phyloP scores from a whole-genome alignment of 345 rosid species.

The Lepidium africanum region DNA sequence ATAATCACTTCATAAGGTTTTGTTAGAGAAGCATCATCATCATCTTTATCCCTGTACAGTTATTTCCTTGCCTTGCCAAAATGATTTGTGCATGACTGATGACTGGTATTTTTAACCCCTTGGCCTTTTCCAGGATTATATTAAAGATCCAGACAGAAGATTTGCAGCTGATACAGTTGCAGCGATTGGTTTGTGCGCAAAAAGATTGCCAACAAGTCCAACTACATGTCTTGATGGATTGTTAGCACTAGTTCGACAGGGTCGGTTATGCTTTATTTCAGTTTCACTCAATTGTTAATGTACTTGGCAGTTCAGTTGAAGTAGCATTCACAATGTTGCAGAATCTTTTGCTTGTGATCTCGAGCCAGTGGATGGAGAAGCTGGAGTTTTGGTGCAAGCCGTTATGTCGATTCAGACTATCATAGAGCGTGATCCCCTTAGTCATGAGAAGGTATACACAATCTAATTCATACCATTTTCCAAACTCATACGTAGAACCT shows the following conservation, averaged over 20 bases:
- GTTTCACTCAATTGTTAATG: not conserved
- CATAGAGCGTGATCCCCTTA: slow-evolving; percentile 59
- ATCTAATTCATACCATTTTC: not conserved
- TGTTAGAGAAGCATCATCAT: not conserved
- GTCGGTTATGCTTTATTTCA: slow-evolving; percentile 36
- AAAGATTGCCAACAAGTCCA: slow-evolving; percentile 59
- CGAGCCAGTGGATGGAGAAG: slow-evolving; percentile 48
- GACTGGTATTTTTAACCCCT: not conserved
- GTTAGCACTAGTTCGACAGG: slow-evolving; percentile 53
- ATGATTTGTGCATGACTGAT: not conserved
- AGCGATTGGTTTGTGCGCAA: slow-evolving; percentile 82
- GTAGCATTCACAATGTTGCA: slow-evolving; percentile 34
- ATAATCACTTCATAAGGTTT: not conserved
- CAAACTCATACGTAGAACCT: not conserved
- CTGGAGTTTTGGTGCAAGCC: slow-evolving; percentile 64
- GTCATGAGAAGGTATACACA: slow-evolving; percentile 67
- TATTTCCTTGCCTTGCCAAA: not conserved
- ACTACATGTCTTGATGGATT: slow-evolving; percentile 67
- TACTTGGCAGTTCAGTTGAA: slow-evolving; percentile 10
- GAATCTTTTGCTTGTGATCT: slow-evolving; percentile 43
- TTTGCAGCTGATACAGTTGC: slow-evolving; percentile 86
- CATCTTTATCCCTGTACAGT: not conserved
- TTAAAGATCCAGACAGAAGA: slow-evolving; percentile 81
- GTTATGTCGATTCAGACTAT: slow-evolving; percentile 73
- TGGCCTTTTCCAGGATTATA: slow-evolving; percentile 61